Conservation (phyloP, 495 filamentous ascomycete genomes). For the Geopyxis carbonaria region DNA sequence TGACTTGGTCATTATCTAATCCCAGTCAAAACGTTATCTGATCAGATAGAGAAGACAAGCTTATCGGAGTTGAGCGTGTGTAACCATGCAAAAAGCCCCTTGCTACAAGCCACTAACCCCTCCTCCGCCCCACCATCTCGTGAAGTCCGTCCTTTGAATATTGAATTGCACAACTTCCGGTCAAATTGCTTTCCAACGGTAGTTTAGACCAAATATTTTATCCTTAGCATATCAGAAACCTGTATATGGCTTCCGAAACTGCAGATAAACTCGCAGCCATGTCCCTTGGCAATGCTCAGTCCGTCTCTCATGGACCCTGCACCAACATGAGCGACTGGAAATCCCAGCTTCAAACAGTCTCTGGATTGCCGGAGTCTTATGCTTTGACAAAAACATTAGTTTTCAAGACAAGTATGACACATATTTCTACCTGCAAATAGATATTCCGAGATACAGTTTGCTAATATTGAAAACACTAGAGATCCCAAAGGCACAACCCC, state of each 20-base stretch:
- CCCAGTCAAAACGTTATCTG: no score
- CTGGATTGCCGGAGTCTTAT: constrained; percentile 21
- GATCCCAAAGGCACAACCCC: constrained; percentile 23
- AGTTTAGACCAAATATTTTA: no score
- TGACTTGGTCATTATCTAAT: no score
- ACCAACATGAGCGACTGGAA: constrained; percentile 21
- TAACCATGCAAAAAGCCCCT: no score
- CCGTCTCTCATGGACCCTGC: constrained; percentile 19
- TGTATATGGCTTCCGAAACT: constrained; percentile 16
- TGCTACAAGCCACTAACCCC: no score
- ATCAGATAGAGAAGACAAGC: no score
- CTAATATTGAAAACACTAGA: constrained; percentile 13
- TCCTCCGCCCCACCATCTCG: no score
- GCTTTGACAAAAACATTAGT: constrained; percentile 24
- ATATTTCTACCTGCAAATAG: not conserved
- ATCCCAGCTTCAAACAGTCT: constrained; percentile 17
- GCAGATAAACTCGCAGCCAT: constrained; percentile 17
- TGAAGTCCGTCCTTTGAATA: no score
- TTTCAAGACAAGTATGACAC: constrained; percentile 26
- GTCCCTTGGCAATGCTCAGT: constrained; percentile 19
- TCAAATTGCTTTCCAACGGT: no score
- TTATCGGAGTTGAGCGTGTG: no score
- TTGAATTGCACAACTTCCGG: no score
- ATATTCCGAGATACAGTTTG: not conserved
- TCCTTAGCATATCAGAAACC: no score